Base-by-base conservation (phyloP, 768 basidiomycete genomes). In the Mycena galericulata region DNA sequence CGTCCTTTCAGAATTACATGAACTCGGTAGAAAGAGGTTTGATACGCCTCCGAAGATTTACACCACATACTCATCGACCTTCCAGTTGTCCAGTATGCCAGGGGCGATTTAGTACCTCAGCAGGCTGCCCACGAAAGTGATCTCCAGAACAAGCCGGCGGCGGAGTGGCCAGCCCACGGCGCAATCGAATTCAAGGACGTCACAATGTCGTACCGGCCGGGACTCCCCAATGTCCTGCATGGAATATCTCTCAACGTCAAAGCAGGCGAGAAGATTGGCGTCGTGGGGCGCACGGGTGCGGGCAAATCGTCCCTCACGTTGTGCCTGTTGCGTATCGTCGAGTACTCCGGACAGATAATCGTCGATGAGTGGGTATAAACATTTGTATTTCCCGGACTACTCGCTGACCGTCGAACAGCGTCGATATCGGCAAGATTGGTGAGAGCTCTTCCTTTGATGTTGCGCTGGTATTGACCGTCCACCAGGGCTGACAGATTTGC, bases 391-490 rank as follows among this genome's bases (percentile, higher is more conserved):
- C 22, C 34, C 34, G 14, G 8, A 36, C 6, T 36, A 36, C 34
- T 36, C 34, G 14, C 6, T 6, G 34, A 36, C 34, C 14, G 8
- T 7, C 14, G 6, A 7, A 6, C 74, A 85, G 89, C 8, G 75
- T 91, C 47, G 90, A 94, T 73, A 90, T 94, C 20, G 86, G 87
- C 12, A 87, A 83, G 68, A 84, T 95, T 30, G 92, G 92, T 1
- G n/a, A n/a, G n/a, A n/a, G n/a, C n/a, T n/a, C n/a, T n/a, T 24
- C 20, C 60, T 62, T 49, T 41, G 26, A 51, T 55, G 14, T n/a
- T n/a, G n/a, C n/a, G n/a, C n/a, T n/a, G n/a, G n/a, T 10, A 36
- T 54, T 46, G n/a, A 6, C 20, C 20, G 34, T n/a, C n/a, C 4
- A n/a, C 8, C 32, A 68, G 68, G 68, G 29, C 79, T 95, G 22